Percentiles rank a stretch among this genome's conserved stretches.
These are phyloP conservation scores for Barbarea vulgaris DNA, from an alignment of 345 rosid genomes.

Conservation along the genomic window DNA sequence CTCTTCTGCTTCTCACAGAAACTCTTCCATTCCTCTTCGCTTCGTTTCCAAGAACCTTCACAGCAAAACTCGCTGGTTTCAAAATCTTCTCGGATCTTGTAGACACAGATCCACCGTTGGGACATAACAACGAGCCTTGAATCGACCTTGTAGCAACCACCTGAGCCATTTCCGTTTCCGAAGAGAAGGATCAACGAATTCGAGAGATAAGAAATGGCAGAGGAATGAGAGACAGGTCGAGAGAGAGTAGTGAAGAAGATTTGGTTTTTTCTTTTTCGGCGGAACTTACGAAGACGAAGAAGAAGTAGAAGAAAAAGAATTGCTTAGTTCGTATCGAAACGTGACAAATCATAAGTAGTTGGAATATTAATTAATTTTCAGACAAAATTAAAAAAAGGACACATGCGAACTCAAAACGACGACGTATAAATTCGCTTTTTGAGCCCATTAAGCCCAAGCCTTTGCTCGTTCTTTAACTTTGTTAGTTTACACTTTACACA, in stretches of 20 bases:
- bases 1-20: conserved; percentile 40
- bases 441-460: no score
- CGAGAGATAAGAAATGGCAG: background rate
- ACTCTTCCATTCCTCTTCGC: conserved; percentile 34
- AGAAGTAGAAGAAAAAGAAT: background rate
- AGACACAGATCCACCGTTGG: conserved; percentile 53
- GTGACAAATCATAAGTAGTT: conserved; percentile 39
- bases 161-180: conserved; percentile 60
- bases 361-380: background rate
- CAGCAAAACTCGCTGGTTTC: conserved; percentile 56
- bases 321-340: conserved; percentile 71
- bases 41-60: conserved; percentile 45
- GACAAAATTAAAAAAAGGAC: background rate
- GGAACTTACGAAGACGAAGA: conserved; percentile 39
- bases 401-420: background rate
- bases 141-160: conserved; percentile 74
- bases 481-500: no score
- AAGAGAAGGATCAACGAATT: conserved; percentile 11
- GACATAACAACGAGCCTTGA: conserved; percentile 49
- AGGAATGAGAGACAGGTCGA: conserved; percentile 4
- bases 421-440: background rate
- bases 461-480: no score
- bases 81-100: conserved; percentile 50
- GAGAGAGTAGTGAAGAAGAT: conserved; percentile 10
- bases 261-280: conserved; percentile 42